Evolutionary conservation across 495 filamentous ascomycete species (phyloP).

Genomic region (Rostrohypoxylon terebratum): DNA sequence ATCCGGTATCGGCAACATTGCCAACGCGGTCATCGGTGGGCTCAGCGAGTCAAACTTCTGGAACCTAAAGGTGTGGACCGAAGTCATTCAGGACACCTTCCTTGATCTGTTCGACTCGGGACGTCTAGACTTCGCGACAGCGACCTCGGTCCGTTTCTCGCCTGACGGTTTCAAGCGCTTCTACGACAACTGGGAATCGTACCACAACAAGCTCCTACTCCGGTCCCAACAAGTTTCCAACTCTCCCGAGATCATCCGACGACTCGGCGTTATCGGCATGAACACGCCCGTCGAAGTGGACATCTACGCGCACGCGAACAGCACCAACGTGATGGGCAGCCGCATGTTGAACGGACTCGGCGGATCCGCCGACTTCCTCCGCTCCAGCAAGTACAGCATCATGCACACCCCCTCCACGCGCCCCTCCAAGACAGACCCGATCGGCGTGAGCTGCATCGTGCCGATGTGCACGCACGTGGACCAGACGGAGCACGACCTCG

Average conservation of each 20-base stretch:
- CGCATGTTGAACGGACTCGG: conserved; percentile 94
- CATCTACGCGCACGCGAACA: conserved; percentile 95
- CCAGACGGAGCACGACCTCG: conserved; percentile 92
- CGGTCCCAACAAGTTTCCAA: conserved; percentile 90
- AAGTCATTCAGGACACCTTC: conserved; percentile 94
- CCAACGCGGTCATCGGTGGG: conserved; percentile 91
- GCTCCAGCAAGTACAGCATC: conserved; percentile 86
- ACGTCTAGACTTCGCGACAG: conserved; percentile 89
- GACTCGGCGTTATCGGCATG: conserved; percentile 91
- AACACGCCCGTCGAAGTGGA: conserved; percentile 96
- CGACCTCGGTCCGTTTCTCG: conserved; percentile 91
- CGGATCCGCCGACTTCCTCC: conserved; percentile 88
- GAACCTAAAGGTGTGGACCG: conserved; percentile 92
- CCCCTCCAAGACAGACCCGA: conserved; percentile 84
- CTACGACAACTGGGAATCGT: conserved; percentile 86
- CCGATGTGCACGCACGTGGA: conserved; percentile 94
- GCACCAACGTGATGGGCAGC: conserved; percentile 88
- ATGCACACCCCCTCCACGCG: conserved; percentile 91
- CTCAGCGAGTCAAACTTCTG: conserved; percentile 85
- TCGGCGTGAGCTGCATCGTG: conserved; percentile 87
- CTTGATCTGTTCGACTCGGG: conserved; percentile 93
- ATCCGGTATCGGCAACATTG: conserved; percentile 93
- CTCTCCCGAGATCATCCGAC: conserved; percentile 92
- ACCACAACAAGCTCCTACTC: conserved; percentile 85
- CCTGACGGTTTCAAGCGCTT: conserved; percentile 93